These are phyloP conservation scores for Favolaschia claudopus DNA, from an alignment of 768 basidiomycete genomes.

Conservation along the genomic window DNA sequence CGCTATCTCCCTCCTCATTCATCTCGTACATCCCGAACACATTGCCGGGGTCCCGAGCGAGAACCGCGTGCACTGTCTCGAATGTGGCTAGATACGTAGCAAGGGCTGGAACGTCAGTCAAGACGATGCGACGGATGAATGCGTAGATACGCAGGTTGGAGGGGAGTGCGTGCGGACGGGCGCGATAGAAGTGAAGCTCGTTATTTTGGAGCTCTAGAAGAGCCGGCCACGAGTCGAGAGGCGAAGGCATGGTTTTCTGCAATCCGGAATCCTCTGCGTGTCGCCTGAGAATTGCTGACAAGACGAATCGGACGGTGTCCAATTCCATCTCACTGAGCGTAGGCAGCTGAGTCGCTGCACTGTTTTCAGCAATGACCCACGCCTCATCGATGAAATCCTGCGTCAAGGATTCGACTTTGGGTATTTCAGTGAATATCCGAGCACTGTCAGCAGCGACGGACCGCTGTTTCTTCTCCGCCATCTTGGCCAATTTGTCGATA, in stretches of 20 bases:
- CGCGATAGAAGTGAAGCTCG: slow-evolving; percentile 54
- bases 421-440: no score
- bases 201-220: slow-evolving; percentile 65
- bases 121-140: slow-evolving; percentile 53
- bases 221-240: slow-evolving; percentile 50
- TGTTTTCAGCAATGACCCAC: slow-evolving; percentile 53
- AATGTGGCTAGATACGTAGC: slow-evolving; percentile 47
- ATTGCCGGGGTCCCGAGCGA: slow-evolving; percentile 70
- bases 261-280: slow-evolving; percentile 44
- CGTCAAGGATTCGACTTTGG: no score
- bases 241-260: slow-evolving; percentile 23
- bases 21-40: slow-evolving; percentile 75
- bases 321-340: slow-evolving; percentile 60
- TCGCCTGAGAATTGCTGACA: slow-evolving; percentile 57
- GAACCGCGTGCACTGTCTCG: slow-evolving; percentile 56
- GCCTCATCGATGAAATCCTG: slow-evolving; percentile 48
- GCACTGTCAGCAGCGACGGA: slow-evolving; percentile 24
- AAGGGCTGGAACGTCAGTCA: slow-evolving; percentile 29
- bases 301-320: slow-evolving; percentile 64
- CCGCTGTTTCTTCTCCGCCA: slow-evolving; percentile 35
- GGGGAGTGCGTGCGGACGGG: slow-evolving; percentile 57
- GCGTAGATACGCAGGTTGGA: slow-evolving; percentile 62
- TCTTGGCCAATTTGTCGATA: slow-evolving; percentile 43
- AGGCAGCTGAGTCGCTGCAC: slow-evolving; percentile 29
- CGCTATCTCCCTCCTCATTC: slow-evolving; percentile 51